Base-by-base conservation (phyloP, 805 yeast genomes). In the Hanseniaspora clermontiae region DNA sequence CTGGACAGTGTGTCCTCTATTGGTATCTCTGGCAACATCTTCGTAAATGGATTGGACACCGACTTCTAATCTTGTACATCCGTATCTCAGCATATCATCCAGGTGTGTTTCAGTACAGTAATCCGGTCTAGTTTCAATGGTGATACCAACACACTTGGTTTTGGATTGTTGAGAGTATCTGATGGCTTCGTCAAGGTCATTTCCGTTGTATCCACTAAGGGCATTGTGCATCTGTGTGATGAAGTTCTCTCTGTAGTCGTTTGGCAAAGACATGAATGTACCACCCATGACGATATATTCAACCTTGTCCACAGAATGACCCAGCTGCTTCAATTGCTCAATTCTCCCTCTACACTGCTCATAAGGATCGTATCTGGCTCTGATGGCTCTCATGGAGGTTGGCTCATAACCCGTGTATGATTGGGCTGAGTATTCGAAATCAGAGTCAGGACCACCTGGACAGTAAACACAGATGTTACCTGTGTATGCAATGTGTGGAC, bases 241-340 rank as follows among this genome's bases (percentile, higher is more conserved):
- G 65, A 93, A 93, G 57, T 75, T 78, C 68, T 93, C 98, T 59
- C 98, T 76, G 70, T 93, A 93, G 53, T 85, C 91, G 52, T 80
- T 77, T 17, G 96, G 95, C 59, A 93, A 75, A 2, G 95, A 85
- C 98, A 93, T 93, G 69, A 93, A 93, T 0, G 98, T 93, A 61
- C 98, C 98, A 55, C 98, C 98, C 98, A 93, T 93, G 61, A 93
- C 83, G 60, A 93, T 93, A 67, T 93, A 93, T 69, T 93, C 98
- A 14, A 93, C 98, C 66, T 93, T 93, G 68, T 93, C 98, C 47
- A 93, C 91, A 1, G 95, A 84, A 66, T 93, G 98, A 14, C 98
- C 98, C 59, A 93, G 75, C 69, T 86, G 96, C 62, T 96, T 81
- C 60, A 93, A 76, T 74, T 93, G 98, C 66, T 93, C 98, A 42